Conservation (phyloP, 2,329 filamentous ascomycete genomes). For the Ceratocystis papillata region DNA sequence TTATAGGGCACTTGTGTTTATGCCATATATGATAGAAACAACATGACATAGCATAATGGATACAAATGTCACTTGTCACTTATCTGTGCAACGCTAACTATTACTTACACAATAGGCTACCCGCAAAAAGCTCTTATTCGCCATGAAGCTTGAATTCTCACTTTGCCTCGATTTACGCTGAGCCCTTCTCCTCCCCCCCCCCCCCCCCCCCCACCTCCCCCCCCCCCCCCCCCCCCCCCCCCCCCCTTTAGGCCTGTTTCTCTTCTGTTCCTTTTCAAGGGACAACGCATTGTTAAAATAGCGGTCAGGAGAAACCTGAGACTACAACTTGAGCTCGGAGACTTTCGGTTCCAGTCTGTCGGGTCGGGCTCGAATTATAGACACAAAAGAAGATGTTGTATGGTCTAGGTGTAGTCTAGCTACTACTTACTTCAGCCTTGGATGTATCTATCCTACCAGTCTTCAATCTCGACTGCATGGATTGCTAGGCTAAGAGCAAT, state of each 20-base stretch:
- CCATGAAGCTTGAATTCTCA: too few species aligned
- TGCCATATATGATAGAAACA: neutral
- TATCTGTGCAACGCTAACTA: neutral
- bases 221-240: too few species aligned
- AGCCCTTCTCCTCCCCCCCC: neutral
- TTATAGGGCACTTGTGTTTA: neutral
- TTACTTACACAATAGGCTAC: too few species aligned
- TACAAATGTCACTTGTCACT: neutral
- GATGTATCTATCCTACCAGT: neutral
- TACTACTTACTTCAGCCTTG: neutral
- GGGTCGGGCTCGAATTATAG: neutral
- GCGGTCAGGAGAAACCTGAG: neutral
- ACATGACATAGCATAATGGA: neutral
- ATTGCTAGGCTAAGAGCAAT: neutral
- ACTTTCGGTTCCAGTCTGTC: slow-evolving; percentile 14
- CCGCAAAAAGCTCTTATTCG: too few species aligned
- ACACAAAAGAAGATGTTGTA: neutral
- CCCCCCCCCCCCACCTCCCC: too few species aligned
- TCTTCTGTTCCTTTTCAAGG: neutral
- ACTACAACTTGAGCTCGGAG: slow-evolving; percentile 9
- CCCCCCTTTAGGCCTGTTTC: neutral
- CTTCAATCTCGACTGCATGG: neutral
- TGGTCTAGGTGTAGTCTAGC: neutral
- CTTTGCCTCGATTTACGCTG: too few species aligned
- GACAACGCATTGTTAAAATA: neutral